Base-by-base conservation (phyloP, 2,329 filamentous ascomycete genomes). In the Thelonectria olida region DNA sequence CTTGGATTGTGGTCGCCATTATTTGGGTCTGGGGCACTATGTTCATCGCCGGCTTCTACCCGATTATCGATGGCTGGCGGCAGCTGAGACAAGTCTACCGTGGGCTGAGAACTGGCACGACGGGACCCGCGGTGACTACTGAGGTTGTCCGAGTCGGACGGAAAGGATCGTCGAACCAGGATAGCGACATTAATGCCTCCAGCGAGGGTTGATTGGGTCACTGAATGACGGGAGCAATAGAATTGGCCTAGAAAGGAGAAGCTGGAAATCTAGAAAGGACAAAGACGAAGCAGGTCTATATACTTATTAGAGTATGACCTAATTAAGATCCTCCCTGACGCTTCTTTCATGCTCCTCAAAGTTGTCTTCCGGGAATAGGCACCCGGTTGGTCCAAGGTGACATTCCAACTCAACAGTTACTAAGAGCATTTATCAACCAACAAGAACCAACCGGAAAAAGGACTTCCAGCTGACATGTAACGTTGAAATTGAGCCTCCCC, bases 21-120 rank as follows among this genome's bases (percentile, higher is more conserved):
- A 80, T 86, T 27, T 86, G 83, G 83, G 76, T 84, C 3, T 85
- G 83, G 83, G 67, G 74, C 0, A 84, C 82, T 0, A 78, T 84
- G 76, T 70, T 85, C 0, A 70, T 85, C 13, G 79, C 80, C 0
- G 81, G 79, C 0, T 80, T 85, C 47, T 85, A 80, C 58, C 84
- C 83, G 0, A 74, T 85, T 2, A 68, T 84, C 6, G 82, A 85
- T 59, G 83, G 82, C 0, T 76, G 69, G 66, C 50, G 56, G 3
- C 71, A 73, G n/a, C 17, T 73, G 34, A 67, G 39, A 5, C 42
- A 62, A 19, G 66, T 68, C 5, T 70, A 64, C 34, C 52, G 38
- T 7, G 64, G 61, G 15, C 15, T 70, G 5, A 58, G 44, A 28
- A 27, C 25, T 10, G 51, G 44, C 5, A 36, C 17, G 3, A 2